Evolutionary conservation across 768 basidiomycete species (phyloP), one percentile per base, ranked within the genome.

Genomic region (Suillus placidus): DNA sequence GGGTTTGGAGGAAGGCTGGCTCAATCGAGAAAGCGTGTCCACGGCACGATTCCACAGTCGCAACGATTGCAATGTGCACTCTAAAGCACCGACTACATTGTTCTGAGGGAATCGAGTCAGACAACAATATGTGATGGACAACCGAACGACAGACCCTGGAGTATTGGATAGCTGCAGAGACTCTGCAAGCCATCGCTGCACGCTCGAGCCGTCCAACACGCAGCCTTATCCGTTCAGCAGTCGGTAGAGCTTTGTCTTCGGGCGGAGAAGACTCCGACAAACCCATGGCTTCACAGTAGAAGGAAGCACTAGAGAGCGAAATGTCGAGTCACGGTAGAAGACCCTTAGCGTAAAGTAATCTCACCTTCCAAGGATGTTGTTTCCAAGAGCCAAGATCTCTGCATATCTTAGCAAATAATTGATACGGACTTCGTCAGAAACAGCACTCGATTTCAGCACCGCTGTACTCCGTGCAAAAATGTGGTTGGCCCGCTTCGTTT

Each of bases 21-120:
- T 80, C 6, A 93, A 80, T 37, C 91, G 87, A 7, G 85, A 76
- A 0, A 94, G 73, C 0, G 85, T 84, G 26, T 93, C 93, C 16
- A 88, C 77, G 4, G 94, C 93, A 34, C 92, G 87, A 72, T 91
- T 92, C 88, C 90, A 94, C 2, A 95, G 77, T 20, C 93, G 87
- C 60, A 94, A 81, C 0, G 91, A 86, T 68, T 91, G 91, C 14
- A 91, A 78, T 67, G 90, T 78, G 23, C 83, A 83, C 54, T 84
- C 80, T 18, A 94, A 71, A 3, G 88, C 84, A 6, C 81, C 78
- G 0, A 84, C 78, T 0, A 85, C 77, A 56, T 94, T 87, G 54
- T 89, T 86, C 91, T 95, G 66, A 0, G 14, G 49, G 26, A 13
- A 35, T 20, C 6, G 32, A 38, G 38, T 47, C 37, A 34, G 52